These are phyloP conservation scores for Oxyria digyna DNA, from an alignment of 148 eudicot genomes.

Conservation along the genomic window DNA sequence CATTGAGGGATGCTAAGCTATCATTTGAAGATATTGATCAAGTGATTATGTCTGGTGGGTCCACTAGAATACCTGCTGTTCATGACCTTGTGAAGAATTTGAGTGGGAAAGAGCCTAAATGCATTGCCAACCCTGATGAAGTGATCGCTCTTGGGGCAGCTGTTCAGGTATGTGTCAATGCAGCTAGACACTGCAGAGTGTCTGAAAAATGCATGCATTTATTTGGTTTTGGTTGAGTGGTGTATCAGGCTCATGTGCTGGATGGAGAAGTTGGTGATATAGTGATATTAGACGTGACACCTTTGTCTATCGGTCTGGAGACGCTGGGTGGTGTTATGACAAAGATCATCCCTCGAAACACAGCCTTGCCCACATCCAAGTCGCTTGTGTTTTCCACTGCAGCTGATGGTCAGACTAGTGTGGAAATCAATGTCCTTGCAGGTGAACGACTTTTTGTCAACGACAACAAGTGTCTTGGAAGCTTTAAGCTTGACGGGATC, in stretches of 20 bases:
- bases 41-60: conserved; percentile 71
- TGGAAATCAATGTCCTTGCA: conserved; percentile 57
- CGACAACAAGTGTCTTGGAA: conserved; percentile 56
- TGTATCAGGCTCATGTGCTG: conserved; percentile 86
- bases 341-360: conserved; percentile 89
- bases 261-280: conserved; percentile 90
- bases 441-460: conserved; percentile 70
- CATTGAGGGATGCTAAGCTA: conserved; percentile 53
- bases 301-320: conserved; percentile 83
- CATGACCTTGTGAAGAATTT: conserved; percentile 48
- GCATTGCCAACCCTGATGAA: conserved; percentile 64
- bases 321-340: conserved; percentile 98
- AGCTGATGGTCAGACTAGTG: conserved; percentile 63
- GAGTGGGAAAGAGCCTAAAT: conserved; percentile 56
- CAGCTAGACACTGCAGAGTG: no score
- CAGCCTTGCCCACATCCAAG: conserved; percentile 67
- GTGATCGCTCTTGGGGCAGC: conserved; percentile 82
- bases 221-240: no score
- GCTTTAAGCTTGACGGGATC: conserved; percentile 59
- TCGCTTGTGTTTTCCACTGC: conserved; percentile 71
- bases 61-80: conserved; percentile 66
- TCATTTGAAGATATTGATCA: conserved; percentile 48
- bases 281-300: conserved; percentile 78
- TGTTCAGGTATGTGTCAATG: conserved; percentile 34
- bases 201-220: not conserved